Percentiles rank a stretch among this genome's conserved stretches.
Conservation (phyloP, 306 rosid species). For the Cercis canadensis region DNA sequence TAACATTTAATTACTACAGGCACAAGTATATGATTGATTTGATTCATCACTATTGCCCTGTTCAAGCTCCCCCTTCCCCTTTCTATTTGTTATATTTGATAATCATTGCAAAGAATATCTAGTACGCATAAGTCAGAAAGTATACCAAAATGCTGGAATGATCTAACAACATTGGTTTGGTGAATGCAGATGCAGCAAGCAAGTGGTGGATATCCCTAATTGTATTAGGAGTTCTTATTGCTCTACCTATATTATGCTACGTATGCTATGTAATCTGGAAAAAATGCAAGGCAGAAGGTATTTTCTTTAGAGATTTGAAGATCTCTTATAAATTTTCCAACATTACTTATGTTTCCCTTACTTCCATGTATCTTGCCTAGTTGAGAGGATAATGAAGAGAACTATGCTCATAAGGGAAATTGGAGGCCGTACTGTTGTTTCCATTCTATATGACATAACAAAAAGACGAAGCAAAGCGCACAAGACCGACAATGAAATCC, state of each 20-base stretch:
- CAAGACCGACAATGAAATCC: constrained; percentile 13
- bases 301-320: not conserved
- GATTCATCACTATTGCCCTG: too few relatives aligned
- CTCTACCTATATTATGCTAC: not conserved
- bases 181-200: not conserved
- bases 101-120: too few relatives aligned
- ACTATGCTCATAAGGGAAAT: constrained; percentile 31
- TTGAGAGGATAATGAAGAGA: not conserved
- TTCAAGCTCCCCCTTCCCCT: too few relatives aligned
- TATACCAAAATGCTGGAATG: too few relatives aligned
- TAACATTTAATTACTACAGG: too few relatives aligned
- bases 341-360: not conserved
- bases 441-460: not conserved
- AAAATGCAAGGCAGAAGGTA: not conserved
- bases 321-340: too few relatives aligned
- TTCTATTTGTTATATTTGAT: too few relatives aligned
- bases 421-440: not conserved
- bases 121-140: too few relatives aligned
- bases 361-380: not conserved
- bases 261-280: not conserved
- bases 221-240: constrained; percentile 19
- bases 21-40: too few relatives aligned
- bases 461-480: constrained; percentile 1
- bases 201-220: constrained; percentile 38
- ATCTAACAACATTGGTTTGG: not conserved